phyloP scores from a whole-genome alignment of 225 moss, liverwort and hornwort species.

The Polytrichum formosum region DNA sequence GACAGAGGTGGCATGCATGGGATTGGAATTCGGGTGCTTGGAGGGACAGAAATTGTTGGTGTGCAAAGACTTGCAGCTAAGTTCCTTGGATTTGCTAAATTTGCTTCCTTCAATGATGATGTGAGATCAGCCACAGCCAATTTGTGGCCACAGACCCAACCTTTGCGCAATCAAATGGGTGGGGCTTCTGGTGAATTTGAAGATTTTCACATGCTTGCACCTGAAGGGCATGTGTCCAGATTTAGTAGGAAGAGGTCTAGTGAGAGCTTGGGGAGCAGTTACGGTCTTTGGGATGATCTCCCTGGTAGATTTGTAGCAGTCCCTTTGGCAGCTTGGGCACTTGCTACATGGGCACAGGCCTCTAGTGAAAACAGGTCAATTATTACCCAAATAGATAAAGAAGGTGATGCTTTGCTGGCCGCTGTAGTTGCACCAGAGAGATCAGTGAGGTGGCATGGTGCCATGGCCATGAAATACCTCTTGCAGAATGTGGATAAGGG shows the following conservation, averaged over 20 bases:
- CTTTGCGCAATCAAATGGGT: slow-evolving; percentile 15
- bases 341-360: slow-evolving; percentile 89
- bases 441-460: slow-evolving; percentile 98
- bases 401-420: slow-evolving; percentile 80
- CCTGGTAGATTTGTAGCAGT: slow-evolving; percentile 87
- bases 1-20: slow-evolving; percentile 71
- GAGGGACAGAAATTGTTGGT: slow-evolving; percentile 79
- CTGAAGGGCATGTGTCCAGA: slow-evolving; percentile 14
- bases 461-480: slow-evolving; percentile 79
- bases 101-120: slow-evolving; percentile 17
- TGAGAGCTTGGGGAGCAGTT: slow-evolving; percentile 50
- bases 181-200: slow-evolving; percentile 17
- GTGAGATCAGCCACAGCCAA: slow-evolving; percentile 18
- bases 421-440: slow-evolving; percentile 85
- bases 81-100: slow-evolving; percentile 7
- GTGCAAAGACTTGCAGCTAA: slow-evolving; percentile 47
- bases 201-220: slow-evolving; percentile 24
- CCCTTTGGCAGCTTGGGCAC: slow-evolving; percentile 96
- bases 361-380: slow-evolving; percentile 76
- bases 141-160: slow-evolving; percentile 32
- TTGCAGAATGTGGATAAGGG: slow-evolving; percentile 66
- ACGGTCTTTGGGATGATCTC: slow-evolving; percentile 98
- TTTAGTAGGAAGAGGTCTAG: slow-evolving; percentile 33
- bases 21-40: slow-evolving; percentile 70
- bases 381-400: slow-evolving; percentile 73